Conservation (phyloP, 139 green algal species). For the Mesotaenium endlicherianum region DNA sequence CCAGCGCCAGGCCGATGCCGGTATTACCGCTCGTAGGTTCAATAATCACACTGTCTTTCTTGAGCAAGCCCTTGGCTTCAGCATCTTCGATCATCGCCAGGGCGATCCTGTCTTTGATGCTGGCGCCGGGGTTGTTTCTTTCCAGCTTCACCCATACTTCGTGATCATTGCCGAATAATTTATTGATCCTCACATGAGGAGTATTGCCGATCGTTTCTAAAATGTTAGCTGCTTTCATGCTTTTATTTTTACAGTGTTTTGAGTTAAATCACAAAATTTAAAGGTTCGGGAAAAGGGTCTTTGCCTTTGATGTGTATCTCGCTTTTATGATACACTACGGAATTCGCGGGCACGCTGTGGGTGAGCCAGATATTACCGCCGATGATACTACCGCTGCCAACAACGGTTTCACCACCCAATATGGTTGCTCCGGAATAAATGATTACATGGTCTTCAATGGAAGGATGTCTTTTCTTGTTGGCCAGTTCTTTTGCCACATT, state of each 20-base stretch:
- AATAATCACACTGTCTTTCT: conserved; percentile 69
- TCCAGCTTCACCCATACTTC: not conserved
- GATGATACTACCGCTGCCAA: not conserved
- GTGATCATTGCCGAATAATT: not conserved
- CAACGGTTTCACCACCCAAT: not conserved
- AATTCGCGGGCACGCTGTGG: not conserved
- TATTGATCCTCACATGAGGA: not conserved
- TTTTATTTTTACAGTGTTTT: too few relatives aligned
- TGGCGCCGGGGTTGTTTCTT: not conserved
- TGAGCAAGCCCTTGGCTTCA: conserved; percentile 13
- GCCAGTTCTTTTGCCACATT: too few relatives aligned
- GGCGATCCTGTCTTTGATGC: not conserved
- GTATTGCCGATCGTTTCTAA: not conserved
- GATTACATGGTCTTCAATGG: not conserved
- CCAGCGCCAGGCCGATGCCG: conserved; percentile 84
- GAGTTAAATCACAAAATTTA: too few relatives aligned
- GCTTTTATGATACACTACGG: too few relatives aligned
- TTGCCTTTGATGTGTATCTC: too few relatives aligned
- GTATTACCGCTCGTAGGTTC: conserved; percentile 86
- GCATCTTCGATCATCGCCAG: conserved; percentile 13
- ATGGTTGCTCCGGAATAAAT: not conserved
- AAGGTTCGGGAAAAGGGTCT: too few relatives aligned
- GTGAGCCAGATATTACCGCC: not conserved
- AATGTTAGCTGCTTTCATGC: too few relatives aligned
- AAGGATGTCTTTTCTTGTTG: not conserved